These are phyloP conservation scores for Rehmannia glutinosa DNA, from an alignment of 257 asterid species.

Conservation along the genomic window DNA sequence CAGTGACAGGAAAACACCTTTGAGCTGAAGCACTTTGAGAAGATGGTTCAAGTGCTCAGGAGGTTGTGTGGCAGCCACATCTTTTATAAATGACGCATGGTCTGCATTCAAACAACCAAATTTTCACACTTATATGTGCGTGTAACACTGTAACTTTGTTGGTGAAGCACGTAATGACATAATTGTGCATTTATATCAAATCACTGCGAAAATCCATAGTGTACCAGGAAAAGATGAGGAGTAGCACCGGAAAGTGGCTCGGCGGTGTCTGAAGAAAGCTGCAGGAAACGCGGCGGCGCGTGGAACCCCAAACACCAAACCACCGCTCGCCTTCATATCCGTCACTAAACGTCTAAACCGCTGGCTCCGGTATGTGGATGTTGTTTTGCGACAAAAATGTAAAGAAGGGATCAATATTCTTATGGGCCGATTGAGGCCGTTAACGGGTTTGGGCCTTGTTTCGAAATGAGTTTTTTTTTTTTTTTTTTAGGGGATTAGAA, in stretches of 20 bases:
- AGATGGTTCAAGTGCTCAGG: slow-evolving; percentile 86
- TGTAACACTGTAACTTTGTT: not conserved
- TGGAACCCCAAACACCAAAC: slow-evolving; percentile 66
- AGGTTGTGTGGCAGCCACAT: slow-evolving; percentile 71
- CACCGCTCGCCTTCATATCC: slow-evolving; percentile 68
- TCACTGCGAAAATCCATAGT: not conserved
- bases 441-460: slow-evolving; percentile 1
- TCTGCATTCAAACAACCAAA: slow-evolving; percentile 36
- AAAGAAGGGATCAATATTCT: not conserved
- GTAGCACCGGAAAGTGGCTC: slow-evolving; percentile 59
- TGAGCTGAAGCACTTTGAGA: slow-evolving; percentile 69
- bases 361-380: slow-evolving; percentile 21
- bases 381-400: not conserved
- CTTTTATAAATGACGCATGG: slow-evolving; percentile 68
- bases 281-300: slow-evolving; percentile 67
- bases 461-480: no score
- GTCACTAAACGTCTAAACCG: slow-evolving; percentile 16
- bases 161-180: not conserved
- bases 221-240: slow-evolving; percentile 65
- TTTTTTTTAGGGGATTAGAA: no score
- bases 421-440: slow-evolving; percentile 13
- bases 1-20: slow-evolving; percentile 47
- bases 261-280: slow-evolving; percentile 35
- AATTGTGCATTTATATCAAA: not conserved
- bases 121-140: not conserved